Evolutionary conservation across 2,329 filamentous ascomycete genomes (phyloP), one percentile per base, ranked within the genome.

Genomic region (Pseudohalonectria lignicola): DNA sequence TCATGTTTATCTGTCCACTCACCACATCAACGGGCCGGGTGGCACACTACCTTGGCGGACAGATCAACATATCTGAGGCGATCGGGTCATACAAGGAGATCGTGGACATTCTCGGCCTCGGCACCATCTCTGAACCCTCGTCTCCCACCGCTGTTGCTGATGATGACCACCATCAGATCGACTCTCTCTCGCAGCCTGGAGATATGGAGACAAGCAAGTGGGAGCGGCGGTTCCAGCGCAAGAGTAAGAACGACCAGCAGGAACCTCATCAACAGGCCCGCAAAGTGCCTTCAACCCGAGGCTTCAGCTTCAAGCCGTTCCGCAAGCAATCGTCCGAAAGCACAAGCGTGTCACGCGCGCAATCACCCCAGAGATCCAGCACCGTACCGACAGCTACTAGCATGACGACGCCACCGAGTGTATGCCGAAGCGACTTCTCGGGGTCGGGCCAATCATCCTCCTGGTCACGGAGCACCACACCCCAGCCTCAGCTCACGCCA

Each of bases 61-160:
- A 78, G 44, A 63, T 78, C 38, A 69, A 79, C 43, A 66, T 75
- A 10, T 74, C 71, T 1, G 69, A 69, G 3, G 66, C 64, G 0
- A 61, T 76, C 26, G 63, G 66, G 38, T 64, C 58, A 34, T 59
- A 61, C 21, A 61, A 63, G 7, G 73, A 76, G 41, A 59, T 77
- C 5, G 43, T 78, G 31, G 60, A 59, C 5, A 55, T 74, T 5
- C 48, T 78, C 13, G 23, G 36, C 29, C 12, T 26, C 23, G 23
- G 23, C 8, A 12, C 23, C 23, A 26, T 26, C 23, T 26, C 23
- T n/a, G n/a, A n/a, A n/a, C n/a, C n/a, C n/a, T n/a, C n/a, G n/a
- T n/a, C n/a, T n/a, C n/a, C n/a, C n/a, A n/a, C n/a, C n/a, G n/a
- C n/a, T 8, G 23, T 26, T 26, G 23, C 12, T 26, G 23, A 26